These are phyloP conservation scores for Trypanosoma platydactyli DNA, from an alignment of 208 protist species.

Conservation along the genomic window DNA sequence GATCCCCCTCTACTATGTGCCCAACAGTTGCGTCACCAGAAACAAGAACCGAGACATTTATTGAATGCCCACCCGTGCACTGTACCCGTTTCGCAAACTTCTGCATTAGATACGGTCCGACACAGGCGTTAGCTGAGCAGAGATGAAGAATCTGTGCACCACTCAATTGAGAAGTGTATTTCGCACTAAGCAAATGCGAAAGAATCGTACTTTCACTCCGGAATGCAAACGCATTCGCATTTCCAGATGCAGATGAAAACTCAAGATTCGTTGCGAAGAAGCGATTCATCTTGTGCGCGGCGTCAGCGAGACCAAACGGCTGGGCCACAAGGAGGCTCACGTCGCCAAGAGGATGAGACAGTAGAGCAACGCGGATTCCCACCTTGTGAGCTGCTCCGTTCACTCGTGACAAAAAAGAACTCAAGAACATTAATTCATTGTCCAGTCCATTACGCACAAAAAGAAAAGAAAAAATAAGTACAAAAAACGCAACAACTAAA, in stretches of 20 bases:
- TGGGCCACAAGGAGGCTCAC: neutral
- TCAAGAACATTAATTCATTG: neutral
- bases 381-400: neutral
- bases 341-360: slow-evolving; percentile 10
- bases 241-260: neutral
- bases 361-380: slow-evolving; percentile 1
- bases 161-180: neutral
- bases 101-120: slow-evolving; percentile 24
- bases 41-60: slow-evolving; percentile 10
- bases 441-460: neutral
- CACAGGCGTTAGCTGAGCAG: slow-evolving; percentile 26
- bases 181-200: neutral
- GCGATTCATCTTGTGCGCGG: slow-evolving; percentile 8
- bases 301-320: slow-evolving; percentile 15
- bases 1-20: slow-evolving; percentile 9
- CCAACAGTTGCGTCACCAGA: slow-evolving; percentile 22
- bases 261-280: slow-evolving; percentile 22
- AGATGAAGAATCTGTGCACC: slow-evolving; percentile 19
- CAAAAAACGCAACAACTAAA: slow-evolving; percentile 8
- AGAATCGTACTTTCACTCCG: slow-evolving; percentile 18
- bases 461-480: slow-evolving; percentile 17
- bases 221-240: slow-evolving; percentile 1
- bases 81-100: neutral
- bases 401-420: neutral
- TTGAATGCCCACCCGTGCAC: neutral